Conservation (phyloP, 129 eudicot genomes). For the Silybum marianum region DNA sequence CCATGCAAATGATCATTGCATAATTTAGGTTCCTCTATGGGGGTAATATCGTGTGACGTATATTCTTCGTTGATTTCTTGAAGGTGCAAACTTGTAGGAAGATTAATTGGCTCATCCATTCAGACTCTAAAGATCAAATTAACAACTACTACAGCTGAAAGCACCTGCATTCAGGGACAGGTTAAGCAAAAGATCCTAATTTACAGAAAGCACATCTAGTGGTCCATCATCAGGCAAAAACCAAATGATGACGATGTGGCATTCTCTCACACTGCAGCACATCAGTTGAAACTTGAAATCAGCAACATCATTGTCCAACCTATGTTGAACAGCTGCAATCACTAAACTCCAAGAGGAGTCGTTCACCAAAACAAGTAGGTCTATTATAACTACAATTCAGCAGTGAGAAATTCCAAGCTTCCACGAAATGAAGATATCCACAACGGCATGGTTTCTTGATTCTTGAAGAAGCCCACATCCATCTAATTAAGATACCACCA, state of each 20-base stretch:
- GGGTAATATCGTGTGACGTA: slow-evolving; percentile 1
- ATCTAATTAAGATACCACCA: slow-evolving; percentile 52
- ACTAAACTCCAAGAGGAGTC: slow-evolving; percentile 41
- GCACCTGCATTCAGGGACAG: slow-evolving; percentile 70
- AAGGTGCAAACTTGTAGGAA: slow-evolving; percentile 22
- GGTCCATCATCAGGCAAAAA: slow-evolving; percentile 47
- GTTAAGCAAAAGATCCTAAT: slow-evolving; percentile 49
- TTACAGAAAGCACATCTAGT: slow-evolving; percentile 40
- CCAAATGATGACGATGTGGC: slow-evolving; percentile 56
- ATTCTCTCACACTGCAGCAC: slow-evolving; percentile 64
- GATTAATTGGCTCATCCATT: slow-evolving; percentile 44
- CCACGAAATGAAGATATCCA: slow-evolving; percentile 48
- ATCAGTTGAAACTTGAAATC: slow-evolving; percentile 72
- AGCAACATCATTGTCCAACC: slow-evolving; percentile 75
- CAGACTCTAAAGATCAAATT: slow-evolving; percentile 25
- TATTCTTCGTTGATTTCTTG: slow-evolving; percentile 29
- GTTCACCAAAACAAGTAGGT: slow-evolving; percentile 52
- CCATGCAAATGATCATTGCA: slow-evolving; percentile 25
- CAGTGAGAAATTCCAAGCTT: slow-evolving; percentile 62
- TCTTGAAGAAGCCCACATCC: slow-evolving; percentile 58
- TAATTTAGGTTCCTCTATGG: slow-evolving; percentile 28
- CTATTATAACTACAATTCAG: slow-evolving; percentile 46
- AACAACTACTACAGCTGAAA: slow-evolving; percentile 38
- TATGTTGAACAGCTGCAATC: slow-evolving; percentile 73
- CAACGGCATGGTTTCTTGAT: slow-evolving; percentile 47